A percentile compares a stretch with the other conserved stretches of the same genome.
phyloP scores from a whole-genome alignment of 371 early-diverging fungal genomes.

The Mortierella sp. region DNA sequence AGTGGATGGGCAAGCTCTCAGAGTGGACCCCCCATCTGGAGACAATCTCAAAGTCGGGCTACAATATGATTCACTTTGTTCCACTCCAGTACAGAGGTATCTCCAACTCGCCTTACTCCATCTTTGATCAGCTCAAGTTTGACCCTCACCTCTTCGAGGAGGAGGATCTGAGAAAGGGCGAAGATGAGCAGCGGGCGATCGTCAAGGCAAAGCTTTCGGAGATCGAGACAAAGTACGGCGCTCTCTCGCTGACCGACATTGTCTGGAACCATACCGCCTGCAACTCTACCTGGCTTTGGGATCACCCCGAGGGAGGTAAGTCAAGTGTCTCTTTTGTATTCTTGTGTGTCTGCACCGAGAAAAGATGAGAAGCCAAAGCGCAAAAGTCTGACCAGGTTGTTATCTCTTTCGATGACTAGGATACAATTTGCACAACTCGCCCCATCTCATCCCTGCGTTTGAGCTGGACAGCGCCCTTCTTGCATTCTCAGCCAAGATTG shows the following conservation, averaged over 20 bases:
- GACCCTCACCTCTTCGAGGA: conserved; percentile 85
- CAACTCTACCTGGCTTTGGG: conserved; percentile 89
- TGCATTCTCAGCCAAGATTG: conserved; percentile 74
- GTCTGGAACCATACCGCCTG: conserved; percentile 98
- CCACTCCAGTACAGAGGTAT: conserved; percentile 92
- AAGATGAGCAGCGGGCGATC: conserved; percentile 70
- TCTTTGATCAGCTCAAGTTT: conserved; percentile 90
- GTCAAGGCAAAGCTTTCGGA: conserved; percentile 66
- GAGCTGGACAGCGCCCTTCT: conserved; percentile 91
- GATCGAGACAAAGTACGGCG: conserved; percentile 74
- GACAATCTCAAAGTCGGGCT: conserved; percentile 78
- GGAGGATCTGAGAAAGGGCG: conserved; percentile 60
- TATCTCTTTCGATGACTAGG: conserved; percentile 62
- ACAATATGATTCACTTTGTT: conserved; percentile 98
- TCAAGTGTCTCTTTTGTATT: background rate
- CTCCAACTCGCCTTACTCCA: conserved; percentile 96
- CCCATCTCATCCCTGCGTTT: conserved; percentile 93
- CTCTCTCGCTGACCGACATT: conserved; percentile 91
- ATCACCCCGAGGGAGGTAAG: conserved; percentile 94
- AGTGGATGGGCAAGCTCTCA: conserved; percentile 92
- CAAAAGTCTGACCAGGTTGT: background rate
- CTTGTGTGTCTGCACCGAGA: background rate
- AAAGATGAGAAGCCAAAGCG: background rate
- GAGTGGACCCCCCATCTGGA: conserved; percentile 85
- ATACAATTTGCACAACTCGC: conserved; percentile 94